phyloP scores from a whole-genome alignment of 1,284 basidiomycete species.

The Meripilus lineatus region DNA sequence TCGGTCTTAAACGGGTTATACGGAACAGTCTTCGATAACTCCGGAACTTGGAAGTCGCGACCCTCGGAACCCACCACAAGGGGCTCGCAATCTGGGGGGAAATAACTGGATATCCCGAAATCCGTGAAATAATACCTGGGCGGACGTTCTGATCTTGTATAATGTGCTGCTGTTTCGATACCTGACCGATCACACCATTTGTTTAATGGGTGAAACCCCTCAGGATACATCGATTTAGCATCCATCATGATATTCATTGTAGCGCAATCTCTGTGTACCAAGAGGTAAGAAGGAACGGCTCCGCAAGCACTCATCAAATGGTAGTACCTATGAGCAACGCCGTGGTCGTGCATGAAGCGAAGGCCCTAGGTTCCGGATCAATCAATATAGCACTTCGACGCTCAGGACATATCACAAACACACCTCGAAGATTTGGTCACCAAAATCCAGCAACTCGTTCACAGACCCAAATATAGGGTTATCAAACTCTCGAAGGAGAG shows the following conservation, averaged over 20 bases:
- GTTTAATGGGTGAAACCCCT: constrained; percentile 2
- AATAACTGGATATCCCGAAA: not conserved
- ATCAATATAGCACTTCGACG: not conserved
- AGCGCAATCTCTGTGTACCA: constrained; percentile 1
- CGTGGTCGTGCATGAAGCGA: constrained; percentile 14
- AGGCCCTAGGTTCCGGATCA: constrained; percentile 14
- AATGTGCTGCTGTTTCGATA: too few species aligned
- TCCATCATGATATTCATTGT: too few species aligned
- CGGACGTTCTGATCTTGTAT: too few species aligned
- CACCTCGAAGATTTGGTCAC: constrained; percentile 3
- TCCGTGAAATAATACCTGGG: not conserved
- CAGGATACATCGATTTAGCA: too few species aligned
- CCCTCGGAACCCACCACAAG: not conserved
- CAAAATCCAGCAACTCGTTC: not conserved
- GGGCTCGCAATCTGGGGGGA: too few species aligned
- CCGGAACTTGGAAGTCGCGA: not conserved
- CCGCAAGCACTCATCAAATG: too few species aligned
- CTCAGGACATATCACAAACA: not conserved
- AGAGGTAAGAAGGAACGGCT: too few species aligned
- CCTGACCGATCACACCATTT: too few species aligned
- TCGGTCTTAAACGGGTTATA: constrained; percentile 4
- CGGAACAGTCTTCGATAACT: not conserved
- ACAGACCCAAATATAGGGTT: not conserved
- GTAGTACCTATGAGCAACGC: constrained; percentile 15
- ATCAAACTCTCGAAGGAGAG: not conserved